Evolutionary conservation across 345 rosid species (phyloP), one percentile per base, ranked within the genome.

Genomic region (Lepidium aucheri): DNA sequence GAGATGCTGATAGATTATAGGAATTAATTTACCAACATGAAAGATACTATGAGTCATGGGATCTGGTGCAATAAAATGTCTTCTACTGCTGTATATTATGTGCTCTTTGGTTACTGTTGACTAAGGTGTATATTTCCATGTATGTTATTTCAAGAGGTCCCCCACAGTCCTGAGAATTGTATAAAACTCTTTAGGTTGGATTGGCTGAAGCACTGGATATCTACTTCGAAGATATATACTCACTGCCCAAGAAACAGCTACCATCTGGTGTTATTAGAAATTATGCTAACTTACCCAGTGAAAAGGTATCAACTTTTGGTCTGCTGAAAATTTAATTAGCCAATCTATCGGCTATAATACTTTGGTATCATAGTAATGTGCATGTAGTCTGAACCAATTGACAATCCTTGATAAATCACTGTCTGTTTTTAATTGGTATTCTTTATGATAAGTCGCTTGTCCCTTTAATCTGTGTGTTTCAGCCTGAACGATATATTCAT

Each of bases 201-300:
- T 67, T 93, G 82, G 95, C 94, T 40, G 87, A 88, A 68, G 63
- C 83, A 42, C 70, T 93, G 73, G 97, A 93, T 77, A 80, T 88
- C 68, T 88, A 76, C 74, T 93, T 79, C 74, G 97, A 90, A 78
- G 98, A 93, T 68, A 53, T 75, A 16, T 90, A 83, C 76, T 72
- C 98, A n/a, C 77, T 90, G 53, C 96, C 96, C 18, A 50, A 43
- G 45, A 90, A 93, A 76, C 81, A 81, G 76, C 74, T 93, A 44
- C 78, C 80, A 2, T 80, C 85, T 67, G 74, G 69, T 71, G 49
- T 50, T 47, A 69, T 65, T 60, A 65, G 77, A 58, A 80, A 77
- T 51, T 75, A 86, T 56, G 51, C 72, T 65, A 67, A 61, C 72
- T 71, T 85, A 74, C 74, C 96, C 39, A 73, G 24, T 55, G 82